These are phyloP conservation scores for Noccaea bulbosa DNA, from an alignment of 345 rosid species.

Conservation along the genomic window DNA sequence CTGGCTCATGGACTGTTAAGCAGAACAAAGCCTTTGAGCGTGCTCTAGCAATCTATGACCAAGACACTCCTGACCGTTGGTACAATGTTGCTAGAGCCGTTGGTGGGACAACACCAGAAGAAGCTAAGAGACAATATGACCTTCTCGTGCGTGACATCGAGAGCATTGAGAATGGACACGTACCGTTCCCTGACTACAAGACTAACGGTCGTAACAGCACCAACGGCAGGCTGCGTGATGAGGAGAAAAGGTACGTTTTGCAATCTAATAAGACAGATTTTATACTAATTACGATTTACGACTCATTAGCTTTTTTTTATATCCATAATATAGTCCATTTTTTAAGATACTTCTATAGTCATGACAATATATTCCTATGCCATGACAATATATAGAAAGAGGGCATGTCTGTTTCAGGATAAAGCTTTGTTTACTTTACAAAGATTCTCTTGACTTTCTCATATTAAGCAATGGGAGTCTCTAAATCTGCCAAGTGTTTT, in stretches of 20 bases:
- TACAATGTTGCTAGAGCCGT: slow-evolving; percentile 88
- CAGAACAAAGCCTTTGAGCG: slow-evolving; percentile 94
- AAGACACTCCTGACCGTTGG: slow-evolving; percentile 99
- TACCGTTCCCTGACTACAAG: slow-evolving; percentile 84
- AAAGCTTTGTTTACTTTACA: slow-evolving; percentile 42
- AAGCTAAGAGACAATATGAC: slow-evolving; percentile 83
- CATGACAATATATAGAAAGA: slow-evolving; percentile 24
- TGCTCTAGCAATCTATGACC: slow-evolving; percentile 88
- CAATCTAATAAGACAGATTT: slow-evolving; percentile 1
- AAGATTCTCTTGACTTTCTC: slow-evolving; percentile 40
- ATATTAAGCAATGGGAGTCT: slow-evolving; percentile 33
- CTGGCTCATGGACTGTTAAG: slow-evolving; percentile 75
- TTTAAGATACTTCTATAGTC: slow-evolving; percentile 30
- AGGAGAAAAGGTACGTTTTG: slow-evolving; percentile 48
- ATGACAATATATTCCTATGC: slow-evolving; percentile 14
- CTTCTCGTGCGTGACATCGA: slow-evolving; percentile 72
- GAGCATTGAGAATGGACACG: slow-evolving; percentile 77
- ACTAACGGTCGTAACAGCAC: slow-evolving; percentile 42
- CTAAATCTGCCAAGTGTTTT: slow-evolving; percentile 36
- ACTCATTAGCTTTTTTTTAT: slow-evolving; percentile 22
- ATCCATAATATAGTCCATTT: slow-evolving; percentile 17
- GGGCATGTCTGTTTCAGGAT: slow-evolving; percentile 35
- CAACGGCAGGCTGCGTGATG: slow-evolving; percentile 45
- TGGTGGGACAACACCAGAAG: slow-evolving; percentile 83
- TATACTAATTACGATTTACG: slow-evolving; percentile 10